Conservation (phyloP, 176 grass and related monocot species). For the Musa itinerans region DNA sequence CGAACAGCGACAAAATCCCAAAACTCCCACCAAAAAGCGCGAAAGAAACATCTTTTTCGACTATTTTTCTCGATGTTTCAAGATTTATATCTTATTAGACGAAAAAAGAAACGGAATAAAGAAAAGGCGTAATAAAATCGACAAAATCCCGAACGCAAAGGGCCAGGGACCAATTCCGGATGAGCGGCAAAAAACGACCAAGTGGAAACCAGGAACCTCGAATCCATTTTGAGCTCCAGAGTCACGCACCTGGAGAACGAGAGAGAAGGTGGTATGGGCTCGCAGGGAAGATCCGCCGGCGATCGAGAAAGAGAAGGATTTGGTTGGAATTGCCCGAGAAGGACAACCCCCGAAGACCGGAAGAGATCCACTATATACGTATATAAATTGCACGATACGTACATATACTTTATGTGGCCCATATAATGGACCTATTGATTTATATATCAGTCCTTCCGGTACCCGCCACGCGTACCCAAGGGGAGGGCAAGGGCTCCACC, state of each 20-base stretch:
- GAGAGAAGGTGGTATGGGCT: background rate
- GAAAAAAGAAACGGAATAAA: background rate
- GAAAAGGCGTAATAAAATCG: too few relatives aligned
- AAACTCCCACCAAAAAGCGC: background rate
- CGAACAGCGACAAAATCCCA: background rate
- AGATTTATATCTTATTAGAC: background rate
- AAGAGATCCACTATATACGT: background rate
- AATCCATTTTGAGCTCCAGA: background rate
- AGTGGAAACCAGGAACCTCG: background rate
- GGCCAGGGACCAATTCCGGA: background rate
- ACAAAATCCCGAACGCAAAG: background rate
- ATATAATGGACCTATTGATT: too few relatives aligned
- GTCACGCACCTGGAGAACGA: background rate
- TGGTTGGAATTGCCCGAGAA: background rate
- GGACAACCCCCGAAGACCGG: background rate
- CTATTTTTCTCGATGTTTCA: background rate
- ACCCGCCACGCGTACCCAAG: too few relatives aligned
- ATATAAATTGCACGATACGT: background rate
- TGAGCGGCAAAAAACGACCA: background rate
- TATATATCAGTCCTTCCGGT: too few relatives aligned
- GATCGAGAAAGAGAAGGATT: background rate
- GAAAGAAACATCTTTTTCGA: background rate
- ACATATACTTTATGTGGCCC: too few relatives aligned
- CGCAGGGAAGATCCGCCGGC: background rate
- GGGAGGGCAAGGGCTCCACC: too few relatives aligned